Evolutionary conservation across 441 rosid species (phyloP).

Genomic region (Eruca vesicaria): DNA sequence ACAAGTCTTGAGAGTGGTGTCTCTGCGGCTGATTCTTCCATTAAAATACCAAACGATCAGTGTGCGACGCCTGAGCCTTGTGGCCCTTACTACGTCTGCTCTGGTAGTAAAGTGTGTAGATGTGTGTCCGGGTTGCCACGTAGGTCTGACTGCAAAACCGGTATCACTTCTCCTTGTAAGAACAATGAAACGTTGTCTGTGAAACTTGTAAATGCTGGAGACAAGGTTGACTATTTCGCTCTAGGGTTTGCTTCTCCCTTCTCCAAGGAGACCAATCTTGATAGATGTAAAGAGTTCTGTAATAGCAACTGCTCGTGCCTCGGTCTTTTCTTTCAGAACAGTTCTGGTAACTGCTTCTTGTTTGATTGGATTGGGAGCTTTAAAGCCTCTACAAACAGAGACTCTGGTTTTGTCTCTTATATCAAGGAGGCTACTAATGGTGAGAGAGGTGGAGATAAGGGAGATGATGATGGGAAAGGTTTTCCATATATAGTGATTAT

Average conservation of each 20-base stretch:
- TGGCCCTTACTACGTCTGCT: slow-evolving; percentile 57
- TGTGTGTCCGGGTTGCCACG: slow-evolving; percentile 61
- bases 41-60: slow-evolving; percentile 55
- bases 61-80: slow-evolving; percentile 83
- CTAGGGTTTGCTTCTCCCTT: slow-evolving; percentile 57
- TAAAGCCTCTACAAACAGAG: slow-evolving; percentile 32
- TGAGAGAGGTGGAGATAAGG: slow-evolving; percentile 11
- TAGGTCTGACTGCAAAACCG: slow-evolving; percentile 49
- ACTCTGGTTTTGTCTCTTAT: slow-evolving; percentile 47
- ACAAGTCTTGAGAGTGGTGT: slow-evolving; percentile 39
- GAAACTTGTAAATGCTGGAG: slow-evolving; percentile 57
- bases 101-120: slow-evolving; percentile 48
- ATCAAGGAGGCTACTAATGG: slow-evolving; percentile 52
- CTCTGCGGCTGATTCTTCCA: slow-evolving; percentile 35
- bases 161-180: slow-evolving; percentile 57
- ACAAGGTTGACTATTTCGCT: slow-evolving; percentile 61
- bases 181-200: slow-evolving; percentile 34
- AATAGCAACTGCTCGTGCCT: slow-evolving; percentile 70
- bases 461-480: slow-evolving; percentile 38
- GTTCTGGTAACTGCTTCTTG: slow-evolving; percentile 72
- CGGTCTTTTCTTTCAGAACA: slow-evolving; percentile 69
- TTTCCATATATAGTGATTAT: slow-evolving; percentile 58
- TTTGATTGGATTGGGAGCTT: slow-evolving; percentile 75
- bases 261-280: slow-evolving; percentile 50
- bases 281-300: slow-evolving; percentile 72